Percentiles rank a stretch among this genome's conserved stretches.
These are phyloP conservation scores for Theobroma grandiflorum DNA, from an alignment of 441 rosid species.

Conservation along the genomic window DNA sequence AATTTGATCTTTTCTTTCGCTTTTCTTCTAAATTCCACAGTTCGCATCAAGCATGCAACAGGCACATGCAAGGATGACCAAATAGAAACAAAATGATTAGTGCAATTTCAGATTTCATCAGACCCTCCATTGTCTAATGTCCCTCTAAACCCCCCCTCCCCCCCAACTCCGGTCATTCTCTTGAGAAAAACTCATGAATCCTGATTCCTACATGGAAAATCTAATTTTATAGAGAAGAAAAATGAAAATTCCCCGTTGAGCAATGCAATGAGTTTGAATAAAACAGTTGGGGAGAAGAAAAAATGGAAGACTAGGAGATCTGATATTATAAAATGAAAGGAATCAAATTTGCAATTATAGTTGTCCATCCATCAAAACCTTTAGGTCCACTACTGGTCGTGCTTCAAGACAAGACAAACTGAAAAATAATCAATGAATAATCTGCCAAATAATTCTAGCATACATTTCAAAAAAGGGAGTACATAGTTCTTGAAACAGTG, in stretches of 20 bases:
- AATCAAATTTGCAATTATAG: not conserved
- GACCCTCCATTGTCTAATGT: not conserved
- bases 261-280: not conserved
- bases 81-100: not conserved
- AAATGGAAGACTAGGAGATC: not conserved
- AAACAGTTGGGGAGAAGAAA: not conserved
- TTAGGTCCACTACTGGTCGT: not conserved
- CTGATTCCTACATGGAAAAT: not conserved
- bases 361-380: not conserved
- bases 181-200: not conserved
- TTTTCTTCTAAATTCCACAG: conserved; percentile 15
- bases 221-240: not conserved
- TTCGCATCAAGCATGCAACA: conserved; percentile 25
- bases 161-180: not conserved
- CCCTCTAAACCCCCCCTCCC: not conserved
- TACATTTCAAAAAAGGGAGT: conserved; percentile 24
- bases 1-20: conserved; percentile 26
- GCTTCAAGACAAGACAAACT: not conserved
- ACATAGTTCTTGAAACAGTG: conserved; percentile 25
- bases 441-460: conserved; percentile 17
- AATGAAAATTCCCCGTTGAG: too few species aligned
- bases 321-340: not conserved
- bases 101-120: not conserved
- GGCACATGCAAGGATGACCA: not conserved
- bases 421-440: conserved; percentile 14